phyloP scores from a whole-genome alignment of 345 rosid species.

The Heritiera fomes region DNA sequence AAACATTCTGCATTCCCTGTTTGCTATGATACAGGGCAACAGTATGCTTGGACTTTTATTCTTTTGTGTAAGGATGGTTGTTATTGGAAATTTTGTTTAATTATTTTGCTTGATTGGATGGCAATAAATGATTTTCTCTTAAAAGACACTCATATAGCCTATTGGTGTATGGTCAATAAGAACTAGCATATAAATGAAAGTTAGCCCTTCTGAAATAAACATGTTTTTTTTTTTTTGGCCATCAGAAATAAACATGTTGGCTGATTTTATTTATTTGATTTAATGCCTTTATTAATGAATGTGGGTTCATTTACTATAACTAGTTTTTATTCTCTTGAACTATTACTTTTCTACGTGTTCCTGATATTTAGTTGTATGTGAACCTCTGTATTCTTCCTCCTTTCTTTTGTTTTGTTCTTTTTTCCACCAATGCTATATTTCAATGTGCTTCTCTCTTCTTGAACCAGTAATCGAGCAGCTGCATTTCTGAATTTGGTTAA shows the following conservation, averaged over 20 bases:
- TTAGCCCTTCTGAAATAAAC: not conserved
- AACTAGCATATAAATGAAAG: not conserved
- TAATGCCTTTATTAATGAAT: not conserved
- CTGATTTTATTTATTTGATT: not conserved
- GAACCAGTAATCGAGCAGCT: constrained; percentile 89
- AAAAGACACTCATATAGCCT: not conserved
- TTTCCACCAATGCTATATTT: not conserved
- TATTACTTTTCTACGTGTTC: not conserved
- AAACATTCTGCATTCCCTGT: not conserved
- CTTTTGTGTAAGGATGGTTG: not conserved
- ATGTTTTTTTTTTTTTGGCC: too few relatives aligned
- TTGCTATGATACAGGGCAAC: not conserved
- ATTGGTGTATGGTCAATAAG: not conserved
- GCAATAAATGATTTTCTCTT: not conserved
- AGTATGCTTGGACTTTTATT: not conserved
- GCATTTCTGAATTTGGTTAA: constrained; percentile 86
- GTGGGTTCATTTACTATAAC: not conserved
- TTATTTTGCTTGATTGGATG: not conserved
- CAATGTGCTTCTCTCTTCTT: constrained; percentile 15
- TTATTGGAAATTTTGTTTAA: not conserved
- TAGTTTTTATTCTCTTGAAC: not conserved
- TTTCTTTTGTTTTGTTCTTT: not conserved
- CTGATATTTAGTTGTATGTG: not conserved
- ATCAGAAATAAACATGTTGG: not conserved
- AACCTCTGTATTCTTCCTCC: not conserved